Conservation (phyloP, 176 grass and related monocot species). For the Olyra latifolia region DNA sequence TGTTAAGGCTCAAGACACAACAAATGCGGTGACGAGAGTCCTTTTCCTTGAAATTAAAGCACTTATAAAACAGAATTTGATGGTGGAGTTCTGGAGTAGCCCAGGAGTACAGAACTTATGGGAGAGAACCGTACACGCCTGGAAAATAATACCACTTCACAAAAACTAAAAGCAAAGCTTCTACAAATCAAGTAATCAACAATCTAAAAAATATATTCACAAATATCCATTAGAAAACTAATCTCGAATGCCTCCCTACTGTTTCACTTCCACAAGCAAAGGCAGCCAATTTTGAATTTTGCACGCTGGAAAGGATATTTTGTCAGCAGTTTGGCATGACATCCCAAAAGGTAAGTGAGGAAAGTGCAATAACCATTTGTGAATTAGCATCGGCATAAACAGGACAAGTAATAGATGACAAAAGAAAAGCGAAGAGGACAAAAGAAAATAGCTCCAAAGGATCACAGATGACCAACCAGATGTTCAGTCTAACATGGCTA, state of each 20-base stretch:
- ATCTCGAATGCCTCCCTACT: background rate
- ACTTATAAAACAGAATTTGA: conserved; percentile 6
- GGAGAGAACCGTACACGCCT: background rate
- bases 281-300: conserved; percentile 14
- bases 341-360: conserved; percentile 12
- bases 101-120: background rate
- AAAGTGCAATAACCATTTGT: conserved; percentile 14
- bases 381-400: conserved; percentile 6
- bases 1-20: background rate
- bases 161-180: background rate
- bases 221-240: conserved; percentile 4
- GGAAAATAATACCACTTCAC: background rate
- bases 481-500: conserved; percentile 29
- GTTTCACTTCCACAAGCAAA: conserved; percentile 21
- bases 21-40: background rate
- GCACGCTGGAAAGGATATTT: conserved; percentile 18
- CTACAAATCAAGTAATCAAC: conserved; percentile 31
- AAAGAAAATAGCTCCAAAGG: conserved; percentile 5
- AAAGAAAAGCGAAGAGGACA: conserved; percentile 4
- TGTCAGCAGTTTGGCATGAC: conserved; percentile 9
- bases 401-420: conserved; percentile 6
- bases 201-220: background rate
- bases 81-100: background rate
- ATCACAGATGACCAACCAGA: conserved; percentile 1
- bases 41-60: background rate